phyloP scores from a whole-genome alignment of 1,284 basidiomycete species.

The Boletus sp. region DNA sequence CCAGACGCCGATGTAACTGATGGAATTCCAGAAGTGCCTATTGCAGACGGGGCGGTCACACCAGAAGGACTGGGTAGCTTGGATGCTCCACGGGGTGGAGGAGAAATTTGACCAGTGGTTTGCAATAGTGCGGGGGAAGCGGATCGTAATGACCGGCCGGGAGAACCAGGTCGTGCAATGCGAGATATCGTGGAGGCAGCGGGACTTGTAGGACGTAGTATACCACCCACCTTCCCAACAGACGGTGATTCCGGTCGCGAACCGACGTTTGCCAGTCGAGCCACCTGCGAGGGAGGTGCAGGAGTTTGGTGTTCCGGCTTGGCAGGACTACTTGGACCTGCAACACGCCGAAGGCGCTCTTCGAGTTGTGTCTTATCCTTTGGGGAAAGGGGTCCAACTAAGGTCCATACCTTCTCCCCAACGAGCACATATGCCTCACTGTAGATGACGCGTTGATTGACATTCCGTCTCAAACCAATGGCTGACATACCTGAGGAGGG shows the following conservation, averaged over 20 bases:
- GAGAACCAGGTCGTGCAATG: constrained; percentile 62
- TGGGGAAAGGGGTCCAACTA: constrained; percentile 73
- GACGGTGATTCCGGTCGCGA: constrained; percentile 58
- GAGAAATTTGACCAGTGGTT: constrained; percentile 41
- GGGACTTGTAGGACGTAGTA: constrained; percentile 67
- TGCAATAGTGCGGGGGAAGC: constrained; percentile 48
- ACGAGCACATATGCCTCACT: constrained; percentile 83
- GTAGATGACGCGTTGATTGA: constrained; percentile 10
- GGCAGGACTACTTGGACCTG: constrained; percentile 58
- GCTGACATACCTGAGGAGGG: constrained; percentile 60
- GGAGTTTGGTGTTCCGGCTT: constrained; percentile 41
- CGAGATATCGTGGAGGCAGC: constrained; percentile 51
- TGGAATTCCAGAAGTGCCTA: constrained; percentile 33
- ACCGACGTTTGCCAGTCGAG: constrained; percentile 51
- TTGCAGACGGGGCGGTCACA: constrained; percentile 33
- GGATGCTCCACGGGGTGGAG: constrained; percentile 40
- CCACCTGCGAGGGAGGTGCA: constrained; percentile 42
- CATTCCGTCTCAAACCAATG: constrained; percentile 1
- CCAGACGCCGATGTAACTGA: constrained; percentile 49
- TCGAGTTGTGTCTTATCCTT: constrained; percentile 93
- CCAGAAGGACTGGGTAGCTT: constrained; percentile 26
- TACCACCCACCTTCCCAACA: constrained; percentile 41
- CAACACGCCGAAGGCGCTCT: constrained; percentile 82
- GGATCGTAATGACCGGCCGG: constrained; percentile 47
- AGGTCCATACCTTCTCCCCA: constrained; percentile 83